Evolutionary conservation across 73 alveolate genomes (phyloP), one percentile per base, ranked within the genome.

Genomic region (Uronychia binucleata): DNA sequence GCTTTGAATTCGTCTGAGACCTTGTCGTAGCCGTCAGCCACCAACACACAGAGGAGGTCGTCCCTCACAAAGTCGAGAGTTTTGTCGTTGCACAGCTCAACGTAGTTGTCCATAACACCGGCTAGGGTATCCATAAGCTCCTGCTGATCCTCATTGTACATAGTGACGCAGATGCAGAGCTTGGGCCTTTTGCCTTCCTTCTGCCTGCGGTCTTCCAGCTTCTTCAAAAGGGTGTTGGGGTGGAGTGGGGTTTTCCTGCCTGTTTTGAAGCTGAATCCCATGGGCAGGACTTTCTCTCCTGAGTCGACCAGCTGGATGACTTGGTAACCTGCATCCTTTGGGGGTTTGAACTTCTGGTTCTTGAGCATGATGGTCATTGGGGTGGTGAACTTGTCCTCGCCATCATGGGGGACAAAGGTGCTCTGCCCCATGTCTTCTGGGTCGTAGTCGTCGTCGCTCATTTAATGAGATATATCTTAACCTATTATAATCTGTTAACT

Each of bases 61-160:
- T 81, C 82, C 32, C 30, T 58, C 25, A 34, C 30, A 13, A n/a
- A 33, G 5, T 67, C 78, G 5, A 28, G 31, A 67, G 29, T 26
- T 28, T 8, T 5, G 5, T 28, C 78, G 26, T 67, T 26, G 32
- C 78, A 25, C 58, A 75, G 28, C 27, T 28, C 58, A 28, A 32
- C n/a, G 58, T 75, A 75, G 32, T 85, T 85, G 33, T 77, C 35
- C 31, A 88, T 57, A 28, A 82, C 76, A 13, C 94, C 94, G 1
- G 79, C 46, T 1, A 88, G 57, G 26, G 94, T 82, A 1, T 88
- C 87, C 26, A 31, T 27, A 30, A 88, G 80, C 33, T 83, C 82
- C 31, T 32, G 30, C 5, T 5, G 28, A 29, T 88, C 90, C 75
- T 88, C 94, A 82, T 88, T 88, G 83, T 88, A 88, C 94, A 88